phyloP scores from a whole-genome alignment of 148 eudicot genomes.

The Polygonum aviculare region DNA sequence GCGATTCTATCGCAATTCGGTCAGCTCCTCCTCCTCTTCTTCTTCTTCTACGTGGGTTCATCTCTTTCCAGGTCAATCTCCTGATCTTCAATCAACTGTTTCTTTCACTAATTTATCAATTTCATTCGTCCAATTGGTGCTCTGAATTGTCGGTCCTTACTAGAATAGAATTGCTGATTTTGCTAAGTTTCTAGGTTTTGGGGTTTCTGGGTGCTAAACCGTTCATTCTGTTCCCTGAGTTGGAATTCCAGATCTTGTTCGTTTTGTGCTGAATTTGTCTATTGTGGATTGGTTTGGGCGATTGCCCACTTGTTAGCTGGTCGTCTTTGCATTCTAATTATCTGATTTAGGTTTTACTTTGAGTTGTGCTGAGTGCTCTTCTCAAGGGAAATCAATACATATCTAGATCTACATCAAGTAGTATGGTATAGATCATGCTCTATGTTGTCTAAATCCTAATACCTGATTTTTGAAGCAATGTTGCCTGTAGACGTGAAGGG shows the following conservation, averaged over 20 bases:
- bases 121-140: not conserved
- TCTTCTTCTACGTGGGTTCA: not conserved
- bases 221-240: not conserved
- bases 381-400: not conserved
- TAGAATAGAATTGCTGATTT: not conserved
- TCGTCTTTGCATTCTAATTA: not conserved
- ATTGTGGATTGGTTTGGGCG: not conserved
- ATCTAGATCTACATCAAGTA: not conserved
- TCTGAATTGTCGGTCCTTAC: not conserved
- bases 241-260: not conserved
- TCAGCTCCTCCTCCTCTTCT: not conserved
- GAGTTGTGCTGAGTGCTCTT: not conserved
- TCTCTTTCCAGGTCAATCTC: not conserved
- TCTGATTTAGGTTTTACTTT: not conserved
- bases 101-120: not conserved
- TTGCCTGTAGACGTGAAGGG: not conserved
- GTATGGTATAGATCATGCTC: not conserved
- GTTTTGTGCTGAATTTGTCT: not conserved
- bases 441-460: not conserved
- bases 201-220: not conserved
- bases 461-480: not conserved
- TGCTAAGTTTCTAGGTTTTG: conserved; percentile 1
- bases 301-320: not conserved
- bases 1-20: not conserved
- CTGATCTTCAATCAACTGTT: not conserved